These are phyloP conservation scores for Akanthomyces lecanii DNA, from an alignment of 2,329 filamentous ascomycete genomes.

Conservation along the genomic window DNA sequence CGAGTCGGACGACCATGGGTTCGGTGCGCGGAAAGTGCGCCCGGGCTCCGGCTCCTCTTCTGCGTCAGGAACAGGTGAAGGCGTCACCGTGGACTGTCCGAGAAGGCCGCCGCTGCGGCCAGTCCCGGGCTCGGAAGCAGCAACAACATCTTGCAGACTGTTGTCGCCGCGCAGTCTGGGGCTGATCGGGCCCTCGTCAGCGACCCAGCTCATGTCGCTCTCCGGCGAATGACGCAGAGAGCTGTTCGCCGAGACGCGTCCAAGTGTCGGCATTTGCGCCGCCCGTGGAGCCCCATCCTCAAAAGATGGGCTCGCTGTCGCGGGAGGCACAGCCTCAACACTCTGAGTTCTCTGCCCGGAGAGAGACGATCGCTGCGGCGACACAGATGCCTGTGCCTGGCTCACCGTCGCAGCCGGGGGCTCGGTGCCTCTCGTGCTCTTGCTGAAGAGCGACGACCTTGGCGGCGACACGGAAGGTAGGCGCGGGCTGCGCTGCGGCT, in stretches of 20 bases:
- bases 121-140: conserved; percentile 10
- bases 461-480: not conserved
- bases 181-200: conserved; percentile 35
- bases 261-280: not conserved
- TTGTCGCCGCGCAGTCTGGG: conserved; percentile 33
- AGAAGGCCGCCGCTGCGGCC: not conserved
- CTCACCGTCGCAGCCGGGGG: not conserved
- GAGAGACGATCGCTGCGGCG: not conserved
- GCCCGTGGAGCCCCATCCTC: not conserved
- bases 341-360: not conserved
- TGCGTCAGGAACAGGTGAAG: not conserved
- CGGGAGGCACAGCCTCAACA: not conserved
- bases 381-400: not conserved
- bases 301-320: not conserved
- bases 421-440: not conserved
- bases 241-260: conserved; percentile 28
- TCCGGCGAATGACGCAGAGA: conserved; percentile 30
- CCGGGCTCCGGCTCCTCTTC: not conserved
- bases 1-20: not conserved
- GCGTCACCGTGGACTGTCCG: not conserved
- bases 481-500: not conserved
- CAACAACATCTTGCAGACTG: conserved; percentile 28
- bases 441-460: not conserved
- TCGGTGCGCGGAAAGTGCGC: not conserved
- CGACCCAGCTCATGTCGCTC: conserved; percentile 43